phyloP scores from a whole-genome alignment of 2,329 filamentous ascomycete genomes.

The Lojkania enalia region DNA sequence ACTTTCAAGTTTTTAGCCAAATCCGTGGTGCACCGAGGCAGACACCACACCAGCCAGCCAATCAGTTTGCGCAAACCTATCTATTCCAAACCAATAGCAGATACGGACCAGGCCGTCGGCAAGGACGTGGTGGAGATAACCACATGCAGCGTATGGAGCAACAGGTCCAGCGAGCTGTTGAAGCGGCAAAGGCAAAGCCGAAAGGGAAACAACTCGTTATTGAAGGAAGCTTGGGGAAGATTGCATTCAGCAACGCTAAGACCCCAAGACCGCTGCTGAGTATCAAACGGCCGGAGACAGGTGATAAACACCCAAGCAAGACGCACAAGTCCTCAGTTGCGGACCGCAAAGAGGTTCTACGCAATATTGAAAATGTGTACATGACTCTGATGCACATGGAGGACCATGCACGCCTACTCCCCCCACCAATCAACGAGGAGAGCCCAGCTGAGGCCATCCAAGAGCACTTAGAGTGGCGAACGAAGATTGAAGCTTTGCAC shows the following conservation, averaged over 20 bases:
- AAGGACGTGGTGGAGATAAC: constrained; percentile 85
- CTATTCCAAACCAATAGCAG: constrained; percentile 91
- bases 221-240: constrained; percentile 94
- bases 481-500: constrained; percentile 71
- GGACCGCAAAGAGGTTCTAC: constrained; percentile 80
- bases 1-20: constrained; percentile 96
- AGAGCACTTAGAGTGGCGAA: constrained; percentile 78
- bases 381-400: constrained; percentile 88
- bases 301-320: constrained; percentile 49
- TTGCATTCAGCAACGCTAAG: constrained; percentile 98
- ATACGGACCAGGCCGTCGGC: constrained; percentile 70
- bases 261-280: constrained; percentile 93
- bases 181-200: constrained; percentile 94
- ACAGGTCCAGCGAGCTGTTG: constrained; percentile 94
- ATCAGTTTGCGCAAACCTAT: constrained; percentile 97
- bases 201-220: constrained; percentile 98
- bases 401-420: constrained; percentile 84
- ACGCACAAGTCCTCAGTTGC: constrained; percentile 57
- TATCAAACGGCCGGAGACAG: constrained; percentile 82
- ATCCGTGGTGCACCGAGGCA: constrained; percentile 88
- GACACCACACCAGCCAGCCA: constrained; percentile 88
- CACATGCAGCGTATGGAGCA: constrained; percentile 99
- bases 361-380: constrained; percentile 89
- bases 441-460: constrained; percentile 70
- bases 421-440: constrained; percentile 65